phyloP scores from a whole-genome alignment of 495 filamentous ascomycete genomes.

The Xylaria bambusicola region DNA sequence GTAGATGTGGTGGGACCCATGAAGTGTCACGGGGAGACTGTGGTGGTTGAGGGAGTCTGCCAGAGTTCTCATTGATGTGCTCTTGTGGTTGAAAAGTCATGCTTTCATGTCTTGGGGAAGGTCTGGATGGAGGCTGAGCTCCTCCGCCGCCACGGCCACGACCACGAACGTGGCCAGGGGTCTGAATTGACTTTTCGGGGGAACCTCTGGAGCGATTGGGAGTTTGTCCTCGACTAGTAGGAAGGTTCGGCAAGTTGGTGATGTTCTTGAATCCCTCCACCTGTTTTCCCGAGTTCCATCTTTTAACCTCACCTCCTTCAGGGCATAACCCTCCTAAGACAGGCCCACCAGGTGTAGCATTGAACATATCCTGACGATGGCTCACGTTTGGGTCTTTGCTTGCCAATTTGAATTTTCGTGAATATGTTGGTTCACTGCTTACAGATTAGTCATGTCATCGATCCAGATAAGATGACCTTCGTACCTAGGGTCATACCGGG shows the following conservation, averaged over 20 bases:
- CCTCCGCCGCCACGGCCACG: too few relatives aligned
- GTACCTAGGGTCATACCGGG: slow-evolving; percentile 10
- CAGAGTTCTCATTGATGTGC: background rate
- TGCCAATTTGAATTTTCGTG: too few relatives aligned
- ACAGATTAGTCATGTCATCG: background rate
- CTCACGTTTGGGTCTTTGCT: background rate
- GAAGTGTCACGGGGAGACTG: background rate
- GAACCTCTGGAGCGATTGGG: too few relatives aligned
- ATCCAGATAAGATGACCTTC: background rate
- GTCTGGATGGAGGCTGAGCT: too few relatives aligned
- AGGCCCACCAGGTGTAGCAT: background rate
- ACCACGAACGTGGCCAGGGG: background rate
- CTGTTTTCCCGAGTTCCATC: slow-evolving; percentile 18
- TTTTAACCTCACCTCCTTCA: slow-evolving; percentile 19
- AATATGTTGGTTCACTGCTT: slow-evolving; percentile 1
- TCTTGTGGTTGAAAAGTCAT: background rate
- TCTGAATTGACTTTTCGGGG: background rate
- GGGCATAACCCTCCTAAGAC: slow-evolving; percentile 24
- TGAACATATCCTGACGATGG: background rate
- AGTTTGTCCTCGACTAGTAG: background rate
- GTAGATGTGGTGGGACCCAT: slow-evolving; percentile 6
- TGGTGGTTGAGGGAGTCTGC: background rate
- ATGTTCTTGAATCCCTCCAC: background rate
- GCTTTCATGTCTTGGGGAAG: background rate
- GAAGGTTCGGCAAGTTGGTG: background rate